Evolutionary conservation across 345 rosid genomes (phyloP).

Genomic region (Citrus glauca): DNA sequence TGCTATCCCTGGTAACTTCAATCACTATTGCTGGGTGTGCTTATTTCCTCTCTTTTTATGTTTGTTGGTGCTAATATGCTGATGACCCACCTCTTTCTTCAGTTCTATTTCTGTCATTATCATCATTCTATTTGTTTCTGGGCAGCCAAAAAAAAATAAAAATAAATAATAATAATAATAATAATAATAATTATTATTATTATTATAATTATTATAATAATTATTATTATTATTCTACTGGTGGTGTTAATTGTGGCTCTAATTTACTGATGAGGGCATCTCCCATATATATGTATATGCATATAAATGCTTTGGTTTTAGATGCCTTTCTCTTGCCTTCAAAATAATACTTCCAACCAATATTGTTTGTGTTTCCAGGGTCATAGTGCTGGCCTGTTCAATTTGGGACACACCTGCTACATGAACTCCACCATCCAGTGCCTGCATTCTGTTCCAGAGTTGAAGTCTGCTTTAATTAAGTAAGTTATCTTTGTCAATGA

Average conservation of each 20-base stretch:
- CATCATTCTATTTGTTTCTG: too few relatives aligned
- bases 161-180: too few relatives aligned
- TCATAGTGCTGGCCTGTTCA: conserved; percentile 86
- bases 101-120: neutral
- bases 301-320: neutral
- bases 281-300: too few relatives aligned
- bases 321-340: neutral
- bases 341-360: neutral
- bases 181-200: too few relatives aligned
- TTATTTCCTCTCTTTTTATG: neutral
- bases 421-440: conserved; percentile 98
- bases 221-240: too few relatives aligned
- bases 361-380: conserved; percentile 52
- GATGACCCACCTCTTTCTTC: neutral
- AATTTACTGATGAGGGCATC: neutral
- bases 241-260: too few relatives aligned
- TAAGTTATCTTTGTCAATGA: conserved; percentile 22
- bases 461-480: conserved; percentile 78
- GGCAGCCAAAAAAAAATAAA: too few relatives aligned
- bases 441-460: conserved; percentile 95
- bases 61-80: neutral
- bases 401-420: conserved; percentile 97
- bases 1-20: conserved; percentile 50
- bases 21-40: neutral
- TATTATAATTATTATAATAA: too few relatives aligned